Base-by-base conservation (phyloP, 768 basidiomycete species). In the Boletus bicolor region DNA sequence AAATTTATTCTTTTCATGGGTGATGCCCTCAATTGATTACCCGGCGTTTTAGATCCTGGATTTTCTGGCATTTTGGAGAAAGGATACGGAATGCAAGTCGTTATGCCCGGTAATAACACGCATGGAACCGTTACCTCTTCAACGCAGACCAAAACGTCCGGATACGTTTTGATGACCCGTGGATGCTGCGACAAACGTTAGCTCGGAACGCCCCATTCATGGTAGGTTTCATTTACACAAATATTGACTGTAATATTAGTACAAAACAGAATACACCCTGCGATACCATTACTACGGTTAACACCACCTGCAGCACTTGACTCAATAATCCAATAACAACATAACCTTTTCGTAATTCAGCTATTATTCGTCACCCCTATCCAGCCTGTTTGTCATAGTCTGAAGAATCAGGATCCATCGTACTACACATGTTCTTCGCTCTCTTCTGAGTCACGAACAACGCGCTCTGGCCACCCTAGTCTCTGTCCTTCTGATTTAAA, bases 31-130 rank as follows among this genome's bases (percentile, higher is more conserved):
- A 42, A 73, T 35, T 74, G 74, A 59, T 73, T 72, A 72, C 58
- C 54, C 26, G 73, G 71, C 67, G 5, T 68, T 62, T 41, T 44
- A 79, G 78, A 11, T 75, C 78, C 0, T 75, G 68, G 65, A 19
- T 79, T 10, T 69, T 79, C 53, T 80, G 79, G 79, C 54, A 59
- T 24, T 80, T 67, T 30, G 79, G 78, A 42, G 76, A 78, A 58
- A 71, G 73, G 46, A 83, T 87, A 46, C 75, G 84, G 10, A 70
- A 70, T 60, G 67, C 67, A n/a, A 84, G 82, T 58, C 74, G 68
- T 35, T 75, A 77, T 61, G 76, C 79, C 3, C 54, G 11, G 7
- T 28, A 39, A 60, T 46, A 10, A 52, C 0, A 14, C 32, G 4
- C 44, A 26, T 19, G 3, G 19, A 19, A 11, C 6, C 5, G 7